Percentiles rank a stretch among this genome's conserved stretches.
Evolutionary conservation across 495 filamentous ascomycete genomes (phyloP).

Genomic region (Mycothermus thermophilus): DNA sequence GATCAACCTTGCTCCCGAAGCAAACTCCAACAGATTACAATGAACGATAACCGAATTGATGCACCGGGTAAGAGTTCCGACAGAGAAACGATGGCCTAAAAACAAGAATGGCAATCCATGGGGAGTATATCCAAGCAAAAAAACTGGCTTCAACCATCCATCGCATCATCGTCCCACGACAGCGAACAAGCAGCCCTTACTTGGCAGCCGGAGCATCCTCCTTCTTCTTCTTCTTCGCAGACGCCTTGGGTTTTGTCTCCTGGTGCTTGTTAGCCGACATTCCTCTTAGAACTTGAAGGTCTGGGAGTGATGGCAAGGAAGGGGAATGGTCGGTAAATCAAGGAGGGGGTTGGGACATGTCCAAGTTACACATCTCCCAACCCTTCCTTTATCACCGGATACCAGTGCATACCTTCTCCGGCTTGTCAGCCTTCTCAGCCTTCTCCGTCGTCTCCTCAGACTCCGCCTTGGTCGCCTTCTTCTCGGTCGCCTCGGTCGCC

Average conservation of each 20-base stretch:
- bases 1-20: too few relatives aligned
- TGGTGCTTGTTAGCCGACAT: conserved; percentile 5
- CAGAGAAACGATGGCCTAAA: too few relatives aligned
- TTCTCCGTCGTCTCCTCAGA: conserved; percentile 4
- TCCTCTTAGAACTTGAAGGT: too few relatives aligned
- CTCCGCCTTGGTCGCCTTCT: conserved; percentile 10
- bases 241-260: conserved; percentile 27
- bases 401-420: conserved; percentile 6
- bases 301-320: background rate
- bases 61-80: too few relatives aligned
- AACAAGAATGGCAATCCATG: too few relatives aligned
- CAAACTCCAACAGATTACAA: too few relatives aligned
- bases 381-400: too few relatives aligned
- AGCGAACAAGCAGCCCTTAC: background rate
- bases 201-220: conserved; percentile 14
- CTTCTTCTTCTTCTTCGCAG: conserved; percentile 28
- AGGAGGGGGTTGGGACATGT: background rate
- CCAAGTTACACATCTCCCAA: too few relatives aligned
- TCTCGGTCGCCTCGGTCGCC: conserved; percentile 9
- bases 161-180: too few relatives aligned
- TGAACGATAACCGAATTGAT: too few relatives aligned
- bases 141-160: too few relatives aligned
- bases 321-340: background rate
- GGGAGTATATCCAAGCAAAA: too few relatives aligned
- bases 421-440: conserved; percentile 14